Evolutionary conservation across 2,329 filamentous ascomycete genomes (phyloP).

Genomic region (Phialophora expanda): DNA sequence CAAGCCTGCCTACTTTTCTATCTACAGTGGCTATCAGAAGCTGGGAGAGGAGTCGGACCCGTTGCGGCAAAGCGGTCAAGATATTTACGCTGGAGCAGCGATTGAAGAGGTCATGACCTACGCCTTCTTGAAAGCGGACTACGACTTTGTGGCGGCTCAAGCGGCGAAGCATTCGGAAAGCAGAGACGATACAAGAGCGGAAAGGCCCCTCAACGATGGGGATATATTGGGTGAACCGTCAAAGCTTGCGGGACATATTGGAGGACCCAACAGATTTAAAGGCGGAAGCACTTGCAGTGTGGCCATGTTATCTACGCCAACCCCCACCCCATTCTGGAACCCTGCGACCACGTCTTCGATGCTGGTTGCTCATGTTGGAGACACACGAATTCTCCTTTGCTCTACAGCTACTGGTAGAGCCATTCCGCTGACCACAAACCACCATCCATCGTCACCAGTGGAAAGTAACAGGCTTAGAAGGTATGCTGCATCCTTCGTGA

Average conservation of each 20-base stretch:
- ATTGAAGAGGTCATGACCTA: constrained; percentile 73
- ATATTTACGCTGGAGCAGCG: constrained; percentile 47
- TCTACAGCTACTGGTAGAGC: constrained; percentile 81
- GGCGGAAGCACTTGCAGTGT: constrained; percentile 92
- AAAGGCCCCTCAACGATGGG: constrained; percentile 80
- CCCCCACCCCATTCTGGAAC: constrained; percentile 92
- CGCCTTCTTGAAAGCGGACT: constrained; percentile 89
- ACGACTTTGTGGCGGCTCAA: constrained; percentile 91
- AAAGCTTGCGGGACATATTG: constrained; percentile 61
- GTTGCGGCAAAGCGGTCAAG: constrained; percentile 33
- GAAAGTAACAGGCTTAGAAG: constrained; percentile 83
- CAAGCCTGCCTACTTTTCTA: constrained; percentile 75
- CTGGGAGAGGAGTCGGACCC: constrained; percentile 44
- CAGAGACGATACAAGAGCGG: constrained; percentile 68
- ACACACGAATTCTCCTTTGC: constrained; percentile 89
- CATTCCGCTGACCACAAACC: constrained; percentile 82
- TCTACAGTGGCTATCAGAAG: constrained; percentile 45
- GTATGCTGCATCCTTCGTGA: constrained; percentile 85
- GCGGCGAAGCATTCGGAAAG: constrained; percentile 74
- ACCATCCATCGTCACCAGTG: constrained; percentile 85
- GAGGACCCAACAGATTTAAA: constrained; percentile 75
- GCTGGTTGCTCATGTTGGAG: constrained; percentile 87
- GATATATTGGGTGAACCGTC: constrained; percentile 76
- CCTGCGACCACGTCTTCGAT: constrained; percentile 83
- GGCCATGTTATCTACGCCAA: constrained; percentile 88